A percentile compares a stretch with the other conserved stretches of the same genome.
Evolutionary conservation across 768 basidiomycete species (phyloP).

Genomic region (Mycena polygramma): DNA sequence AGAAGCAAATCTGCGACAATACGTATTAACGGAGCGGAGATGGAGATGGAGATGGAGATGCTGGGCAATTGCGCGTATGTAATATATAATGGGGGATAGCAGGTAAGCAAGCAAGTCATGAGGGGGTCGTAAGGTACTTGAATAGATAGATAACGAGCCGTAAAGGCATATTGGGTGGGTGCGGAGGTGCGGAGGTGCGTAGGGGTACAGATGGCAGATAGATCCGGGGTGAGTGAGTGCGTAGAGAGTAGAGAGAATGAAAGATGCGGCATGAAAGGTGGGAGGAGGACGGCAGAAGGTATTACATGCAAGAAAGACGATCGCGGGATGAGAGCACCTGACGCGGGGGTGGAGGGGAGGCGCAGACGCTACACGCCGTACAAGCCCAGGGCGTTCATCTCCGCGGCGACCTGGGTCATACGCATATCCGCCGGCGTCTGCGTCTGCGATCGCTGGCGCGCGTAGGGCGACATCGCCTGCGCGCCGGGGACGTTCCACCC

Average conservation of each 20-base stretch:
- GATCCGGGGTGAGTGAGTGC: no score
- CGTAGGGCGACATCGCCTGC: slow-evolving; percentile 6
- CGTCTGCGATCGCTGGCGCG: slow-evolving; percentile 14
- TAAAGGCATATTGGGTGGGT: not conserved
- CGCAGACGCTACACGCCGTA: slow-evolving; percentile 14
- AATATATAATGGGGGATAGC: not conserved
- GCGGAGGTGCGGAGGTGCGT: not conserved
- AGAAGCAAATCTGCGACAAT: no score
- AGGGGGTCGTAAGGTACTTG: no score
- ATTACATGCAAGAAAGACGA: no score
- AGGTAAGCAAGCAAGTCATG: no score
- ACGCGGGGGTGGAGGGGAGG: not conserved
- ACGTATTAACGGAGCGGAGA: not conserved
- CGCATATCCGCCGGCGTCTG: slow-evolving; percentile 4
- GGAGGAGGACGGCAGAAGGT: not conserved
- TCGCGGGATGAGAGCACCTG: no score
- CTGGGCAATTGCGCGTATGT: not conserved
- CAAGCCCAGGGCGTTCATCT: slow-evolving; percentile 31
- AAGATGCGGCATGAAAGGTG: no score
- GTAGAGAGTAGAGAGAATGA: no score
- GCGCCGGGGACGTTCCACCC: slow-evolving; percentile 28
- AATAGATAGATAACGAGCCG: not conserved
- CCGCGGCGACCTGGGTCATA: slow-evolving; percentile 21
- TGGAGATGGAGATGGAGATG: no score
- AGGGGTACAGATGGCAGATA: not conserved